These are phyloP conservation scores for Penicillium cataractarum DNA, from an alignment of 495 filamentous ascomycete genomes.

Conservation along the genomic window DNA sequence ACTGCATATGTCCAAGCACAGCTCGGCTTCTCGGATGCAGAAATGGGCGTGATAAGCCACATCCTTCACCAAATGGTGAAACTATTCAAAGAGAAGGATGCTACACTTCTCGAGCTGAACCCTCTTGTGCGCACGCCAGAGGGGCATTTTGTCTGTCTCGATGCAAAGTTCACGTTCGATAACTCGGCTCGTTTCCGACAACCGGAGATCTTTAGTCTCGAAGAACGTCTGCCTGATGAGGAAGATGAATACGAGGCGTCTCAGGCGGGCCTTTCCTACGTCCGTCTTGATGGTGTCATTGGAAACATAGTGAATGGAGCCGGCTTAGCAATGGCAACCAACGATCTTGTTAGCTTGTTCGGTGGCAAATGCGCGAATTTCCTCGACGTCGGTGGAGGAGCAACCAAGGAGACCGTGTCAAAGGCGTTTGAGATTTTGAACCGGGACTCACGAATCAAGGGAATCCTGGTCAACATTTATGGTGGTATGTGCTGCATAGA, in stretches of 20 bases:
- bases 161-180: constrained; percentile 39
- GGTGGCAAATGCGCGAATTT: constrained; percentile 40
- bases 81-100: constrained; percentile 39
- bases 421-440: constrained; percentile 37
- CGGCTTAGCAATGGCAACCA: constrained; percentile 42
- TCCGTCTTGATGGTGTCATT: constrained; percentile 38
- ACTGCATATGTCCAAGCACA: constrained; percentile 27
- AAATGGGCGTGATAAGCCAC: constrained; percentile 26
- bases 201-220: constrained; percentile 27
- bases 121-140: constrained; percentile 34
- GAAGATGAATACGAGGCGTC: constrained; percentile 29
- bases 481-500: constrained; percentile 23
- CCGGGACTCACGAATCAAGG: constrained; percentile 26
- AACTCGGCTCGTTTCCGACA: constrained; percentile 33
- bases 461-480: constrained; percentile 37
- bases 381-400: constrained; percentile 35
- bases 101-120: constrained; percentile 39
- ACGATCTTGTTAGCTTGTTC: constrained; percentile 33
- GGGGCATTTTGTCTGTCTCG: constrained; percentile 32
- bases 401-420: constrained; percentile 30
- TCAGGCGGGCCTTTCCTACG: constrained; percentile 32
- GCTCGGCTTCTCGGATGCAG: constrained; percentile 27
- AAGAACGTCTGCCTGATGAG: constrained; percentile 22
- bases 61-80: constrained; percentile 32
- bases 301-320: constrained; percentile 42